These are phyloP conservation scores for Pseudocercospora macadamiae DNA, from an alignment of 2,329 filamentous ascomycete genomes.

Conservation along the genomic window DNA sequence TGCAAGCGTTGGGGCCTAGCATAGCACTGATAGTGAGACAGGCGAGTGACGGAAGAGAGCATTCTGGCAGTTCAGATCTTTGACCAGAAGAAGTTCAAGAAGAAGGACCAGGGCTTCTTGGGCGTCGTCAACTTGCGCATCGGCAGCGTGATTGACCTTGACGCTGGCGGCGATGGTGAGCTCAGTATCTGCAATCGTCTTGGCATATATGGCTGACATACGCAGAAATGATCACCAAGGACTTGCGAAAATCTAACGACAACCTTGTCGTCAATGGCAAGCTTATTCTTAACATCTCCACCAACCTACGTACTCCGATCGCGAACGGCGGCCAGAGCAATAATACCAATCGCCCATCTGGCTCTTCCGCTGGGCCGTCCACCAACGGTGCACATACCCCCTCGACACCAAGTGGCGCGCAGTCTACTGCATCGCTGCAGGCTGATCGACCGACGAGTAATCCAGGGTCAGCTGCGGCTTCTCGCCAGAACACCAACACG, in stretches of 20 bases:
- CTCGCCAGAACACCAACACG: slow-evolving; percentile 31
- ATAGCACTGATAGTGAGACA: slow-evolving; percentile 44
- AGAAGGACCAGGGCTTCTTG: slow-evolving; percentile 99
- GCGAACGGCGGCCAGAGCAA: slow-evolving; percentile 52
- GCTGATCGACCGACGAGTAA: slow-evolving; percentile 33
- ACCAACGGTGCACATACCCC: slow-evolving; percentile 42
- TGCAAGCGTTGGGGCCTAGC: not conserved
- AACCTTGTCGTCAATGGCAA: slow-evolving; percentile 98
- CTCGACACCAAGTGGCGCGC: slow-evolving; percentile 46
- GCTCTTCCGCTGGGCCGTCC: slow-evolving; percentile 39
- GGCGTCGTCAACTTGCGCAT: slow-evolving; percentile 97
- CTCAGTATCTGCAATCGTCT: slow-evolving; percentile 23
- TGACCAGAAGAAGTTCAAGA: slow-evolving; percentile 99
- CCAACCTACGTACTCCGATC: slow-evolving; percentile 76
- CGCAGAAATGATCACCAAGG: slow-evolving; percentile 91
- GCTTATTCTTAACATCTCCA: slow-evolving; percentile 93
- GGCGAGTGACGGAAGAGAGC: slow-evolving; percentile 89
- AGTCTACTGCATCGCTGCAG: slow-evolving; percentile 38
- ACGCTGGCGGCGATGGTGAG: slow-evolving; percentile 87
- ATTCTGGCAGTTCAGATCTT: slow-evolving; percentile 98
- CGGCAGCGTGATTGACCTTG: slow-evolving; percentile 89
- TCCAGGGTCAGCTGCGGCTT: slow-evolving; percentile 28
- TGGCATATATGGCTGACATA: slow-evolving; percentile 25
- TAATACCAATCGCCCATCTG: slow-evolving; percentile 45
- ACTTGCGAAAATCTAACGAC: slow-evolving; percentile 96